These are phyloP conservation scores for Penicillium subrubescens DNA, from an alignment of 495 filamentous ascomycete genomes.

Conservation along the genomic window DNA sequence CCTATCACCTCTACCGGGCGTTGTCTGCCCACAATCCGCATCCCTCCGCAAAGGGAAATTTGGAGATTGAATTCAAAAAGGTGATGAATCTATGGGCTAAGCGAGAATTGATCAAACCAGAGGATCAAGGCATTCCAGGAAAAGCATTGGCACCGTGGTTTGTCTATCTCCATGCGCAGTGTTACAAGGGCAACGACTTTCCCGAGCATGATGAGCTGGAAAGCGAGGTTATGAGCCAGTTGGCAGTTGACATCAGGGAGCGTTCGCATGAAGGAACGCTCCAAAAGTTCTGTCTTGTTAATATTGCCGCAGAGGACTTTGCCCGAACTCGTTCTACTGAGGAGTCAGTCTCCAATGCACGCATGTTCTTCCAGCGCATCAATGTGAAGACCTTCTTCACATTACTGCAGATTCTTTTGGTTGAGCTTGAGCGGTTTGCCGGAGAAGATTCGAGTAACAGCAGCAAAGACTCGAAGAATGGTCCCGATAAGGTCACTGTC, in stretches of 20 bases:
- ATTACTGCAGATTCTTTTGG: slow-evolving; percentile 71
- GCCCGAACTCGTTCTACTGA: slow-evolving; percentile 60
- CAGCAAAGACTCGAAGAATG: slow-evolving; percentile 35
- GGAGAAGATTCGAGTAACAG: slow-evolving; percentile 46
- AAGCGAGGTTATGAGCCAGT: slow-evolving; percentile 76
- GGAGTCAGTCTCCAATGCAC: slow-evolving; percentile 52
- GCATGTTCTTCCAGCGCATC: slow-evolving; percentile 73
- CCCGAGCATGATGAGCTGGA: slow-evolving; percentile 80
- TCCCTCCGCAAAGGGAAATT: slow-evolving; percentile 68
- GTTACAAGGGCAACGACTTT: slow-evolving; percentile 72
- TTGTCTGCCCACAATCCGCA: slow-evolving; percentile 72
- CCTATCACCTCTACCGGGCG: slow-evolving; percentile 88
- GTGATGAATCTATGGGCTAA: slow-evolving; percentile 62
- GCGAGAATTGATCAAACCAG: slow-evolving; percentile 55
- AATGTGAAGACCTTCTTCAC: slow-evolving; percentile 82
- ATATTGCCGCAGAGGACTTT: slow-evolving; percentile 79
- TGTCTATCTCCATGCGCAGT: slow-evolving; percentile 82
- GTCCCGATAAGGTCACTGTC: slow-evolving; percentile 60
- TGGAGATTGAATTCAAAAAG: slow-evolving; percentile 80
- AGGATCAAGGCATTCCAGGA: slow-evolving; percentile 52
- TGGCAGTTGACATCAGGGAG: slow-evolving; percentile 73
- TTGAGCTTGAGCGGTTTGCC: slow-evolving; percentile 62
- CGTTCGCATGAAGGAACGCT: slow-evolving; percentile 64
- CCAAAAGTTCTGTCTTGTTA: slow-evolving; percentile 80
- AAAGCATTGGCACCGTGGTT: slow-evolving; percentile 75